Conservation (phyloP, 306 rosid genomes). For the Rosa rugosa region DNA sequence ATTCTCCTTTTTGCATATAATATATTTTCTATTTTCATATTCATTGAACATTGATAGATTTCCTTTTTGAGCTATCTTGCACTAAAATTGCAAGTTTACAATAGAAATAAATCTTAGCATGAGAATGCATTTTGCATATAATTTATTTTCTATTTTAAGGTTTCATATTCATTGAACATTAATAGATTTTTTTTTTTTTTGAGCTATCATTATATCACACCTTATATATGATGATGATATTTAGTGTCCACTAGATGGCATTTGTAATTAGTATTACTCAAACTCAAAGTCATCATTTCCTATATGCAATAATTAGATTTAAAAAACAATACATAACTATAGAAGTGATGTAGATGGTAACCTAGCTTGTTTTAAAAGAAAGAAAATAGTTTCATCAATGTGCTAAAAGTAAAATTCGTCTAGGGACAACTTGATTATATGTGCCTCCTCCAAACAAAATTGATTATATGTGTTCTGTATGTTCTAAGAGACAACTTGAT, state of each 20-base stretch:
- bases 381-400: not conserved
- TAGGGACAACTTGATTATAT: conserved; percentile 13
- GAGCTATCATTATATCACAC: not conserved
- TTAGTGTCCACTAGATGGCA: not conserved
- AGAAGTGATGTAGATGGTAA: not conserved
- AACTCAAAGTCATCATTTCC: not conserved
- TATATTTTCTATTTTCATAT: not conserved
- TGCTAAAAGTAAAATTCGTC: conserved; percentile 11
- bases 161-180: not conserved
- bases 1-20: too few relatives aligned
- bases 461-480: not conserved
- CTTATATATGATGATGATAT: not conserved
- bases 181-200: not conserved
- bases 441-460: conserved; percentile 8
- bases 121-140: not conserved
- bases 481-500: conserved; percentile 22
- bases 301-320: conserved; percentile 2
- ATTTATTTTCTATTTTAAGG: not conserved
- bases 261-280: not conserved
- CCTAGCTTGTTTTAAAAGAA: not conserved
- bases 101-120: not conserved
- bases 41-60: not conserved
- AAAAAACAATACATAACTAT: not conserved
- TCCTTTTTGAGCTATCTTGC: not conserved
- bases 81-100: not conserved